Base-by-base conservation (phyloP, 2,329 filamentous ascomycete genomes). In the Xylariales sp. region DNA sequence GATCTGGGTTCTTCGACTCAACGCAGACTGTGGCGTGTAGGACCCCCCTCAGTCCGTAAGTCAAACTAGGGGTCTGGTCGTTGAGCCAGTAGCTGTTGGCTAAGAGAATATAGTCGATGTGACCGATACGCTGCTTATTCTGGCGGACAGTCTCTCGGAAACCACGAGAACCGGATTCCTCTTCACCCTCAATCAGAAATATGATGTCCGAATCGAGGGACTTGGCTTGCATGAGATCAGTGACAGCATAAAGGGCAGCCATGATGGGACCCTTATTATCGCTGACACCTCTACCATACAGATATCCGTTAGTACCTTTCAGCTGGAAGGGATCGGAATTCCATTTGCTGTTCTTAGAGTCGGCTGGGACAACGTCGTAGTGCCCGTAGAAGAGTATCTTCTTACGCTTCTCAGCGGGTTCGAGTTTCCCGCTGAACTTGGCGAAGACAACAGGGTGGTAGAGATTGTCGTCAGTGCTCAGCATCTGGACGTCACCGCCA, bases 21-120 rank as follows among this genome's bases (percentile, higher is more conserved):
- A 98, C 82, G 46, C 89, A 85, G 5, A 97, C 76, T 0, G 88
- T 95, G 4, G 90, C 91, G 60, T 97, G 91, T 16, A 98, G 83
- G 19, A 98, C 91, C 18, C 93, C 93, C 36, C 93, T 81, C 5
- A 97, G 74, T 1, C 93, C 93, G 48, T 98, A 98, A 0, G 93
- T 98, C 43, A 98, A 68, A 59, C 93, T 98, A 0, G 93, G 93
- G 2, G 94, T 89, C 51, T 94, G 85, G 57, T 98, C 91, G 57
- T 97, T 89, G 2, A 98, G 74, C 93, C 93, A 98, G 69, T 98
- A 98, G 64, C 90, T 96, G 69, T 98, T 98, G 16, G 93, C 91
- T 27, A 98, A 71, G 22, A 98, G 69, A 42, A 98, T 93, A 71
- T 93, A 97, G 63, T 98, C 91, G 2, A 98, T 82, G 8, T 87